Evolutionary conservation across 208 protist genomes (phyloP), one percentile per base, ranked within the genome.

Genomic region (Trypanosomatidae sp.): DNA sequence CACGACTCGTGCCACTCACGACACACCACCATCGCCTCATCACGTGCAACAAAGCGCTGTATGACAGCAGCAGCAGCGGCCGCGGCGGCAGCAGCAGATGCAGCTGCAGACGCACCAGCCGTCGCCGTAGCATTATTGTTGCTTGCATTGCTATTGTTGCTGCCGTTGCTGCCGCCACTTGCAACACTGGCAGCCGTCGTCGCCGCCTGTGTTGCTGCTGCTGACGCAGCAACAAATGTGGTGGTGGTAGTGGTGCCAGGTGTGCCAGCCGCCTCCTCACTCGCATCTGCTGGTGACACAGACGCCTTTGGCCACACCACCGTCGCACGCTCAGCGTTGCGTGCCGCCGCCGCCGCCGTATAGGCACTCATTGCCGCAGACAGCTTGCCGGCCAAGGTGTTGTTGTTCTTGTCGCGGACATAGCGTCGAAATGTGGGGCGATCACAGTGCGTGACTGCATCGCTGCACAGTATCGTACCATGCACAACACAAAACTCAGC

Each of bases 401-500:
- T 48, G 47, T 80, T 71, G 21, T 66, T 72, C 43, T 82, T 84
- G 28, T 90, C 81, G 23, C 64, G 54, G 16, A 66, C 73, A 52
- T 91, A 91, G 21, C 74, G 66, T 32, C 81, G 81, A 33, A 91
- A 85, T 1, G 57, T 48, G 25, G 78, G 69, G 23, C 69, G 71
- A 20, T 91, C 76, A 20, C 51, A 48, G 46, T 71, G 57, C n/a
- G 47, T 35, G 26, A 92, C 61, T 18, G 32, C 57, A 24, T 86
- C 74, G 49, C 56, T 71, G 57, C 61, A 80, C 15, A 92, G 61
- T 20, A 88, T 66, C 6, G 66, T 75, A 53, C 66, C 62, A 20
- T 87, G 66, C 40, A 85, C 73, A 21, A 92, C 66, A 35, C 69
- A 86, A 54, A 72, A 88, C 33, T 88, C 78, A 2, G 79, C 75